Conservation (phyloP, 2,329 filamentous ascomycete genomes). For the Neurospora sp. region DNA sequence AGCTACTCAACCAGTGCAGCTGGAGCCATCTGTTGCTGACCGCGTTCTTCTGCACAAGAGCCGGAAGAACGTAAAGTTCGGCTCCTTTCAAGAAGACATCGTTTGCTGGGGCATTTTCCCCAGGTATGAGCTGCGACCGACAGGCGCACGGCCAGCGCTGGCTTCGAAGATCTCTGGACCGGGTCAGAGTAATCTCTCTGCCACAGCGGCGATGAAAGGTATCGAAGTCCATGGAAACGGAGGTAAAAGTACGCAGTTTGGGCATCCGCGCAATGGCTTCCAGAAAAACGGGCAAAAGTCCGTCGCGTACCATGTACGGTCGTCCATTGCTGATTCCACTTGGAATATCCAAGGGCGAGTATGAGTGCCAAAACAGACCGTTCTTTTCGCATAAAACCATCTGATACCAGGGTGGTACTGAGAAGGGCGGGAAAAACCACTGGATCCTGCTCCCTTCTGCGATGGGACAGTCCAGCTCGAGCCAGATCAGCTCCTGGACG, state of each 20-base stretch:
- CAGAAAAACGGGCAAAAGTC: neutral
- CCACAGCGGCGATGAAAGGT: neutral
- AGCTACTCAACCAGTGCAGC: neutral
- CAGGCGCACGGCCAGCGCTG: neutral
- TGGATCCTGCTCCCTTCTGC: neutral
- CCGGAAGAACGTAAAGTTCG: neutral
- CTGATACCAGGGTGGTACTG: neutral
- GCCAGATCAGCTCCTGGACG: neutral
- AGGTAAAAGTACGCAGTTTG: neutral
- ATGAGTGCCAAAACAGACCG: neutral
- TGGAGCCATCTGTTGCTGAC: neutral
- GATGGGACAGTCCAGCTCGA: neutral
- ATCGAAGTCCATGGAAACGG: neutral
- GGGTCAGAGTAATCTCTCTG: neutral
- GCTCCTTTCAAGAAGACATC: neutral
- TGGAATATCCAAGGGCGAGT: neutral
- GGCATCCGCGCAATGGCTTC: neutral
- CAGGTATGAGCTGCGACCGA: neutral
- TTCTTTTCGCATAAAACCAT: neutral
- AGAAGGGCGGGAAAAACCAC: neutral
- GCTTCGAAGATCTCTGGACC: neutral
- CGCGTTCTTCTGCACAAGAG: neutral
- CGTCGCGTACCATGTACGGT: neutral
- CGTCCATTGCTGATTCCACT: neutral
- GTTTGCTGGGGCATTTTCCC: neutral